Evolutionary conservation across 441 rosid genomes (phyloP).

Genomic region (Populus hybrid): DNA sequence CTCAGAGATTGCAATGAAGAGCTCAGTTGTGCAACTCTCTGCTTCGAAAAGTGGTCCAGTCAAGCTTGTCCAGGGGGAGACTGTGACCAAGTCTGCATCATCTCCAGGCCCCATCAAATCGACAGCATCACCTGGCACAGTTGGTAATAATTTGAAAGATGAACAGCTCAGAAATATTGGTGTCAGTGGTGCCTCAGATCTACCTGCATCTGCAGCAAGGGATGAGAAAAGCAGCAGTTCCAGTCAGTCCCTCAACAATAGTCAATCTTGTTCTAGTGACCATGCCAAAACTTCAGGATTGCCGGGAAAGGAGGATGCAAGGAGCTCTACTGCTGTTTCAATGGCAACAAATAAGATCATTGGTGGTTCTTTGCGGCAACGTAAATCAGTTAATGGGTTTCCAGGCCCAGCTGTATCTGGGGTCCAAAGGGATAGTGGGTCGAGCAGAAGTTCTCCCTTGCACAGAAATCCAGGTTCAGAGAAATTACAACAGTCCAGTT

Average conservation of each 20-base stretch:
- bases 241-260: slow-evolving; percentile 74
- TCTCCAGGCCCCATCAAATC: slow-evolving; percentile 59
- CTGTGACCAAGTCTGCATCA: slow-evolving; percentile 43
- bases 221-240: slow-evolving; percentile 81
- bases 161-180: slow-evolving; percentile 37
- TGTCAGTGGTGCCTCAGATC: slow-evolving; percentile 39
- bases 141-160: slow-evolving; percentile 41
- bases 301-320: slow-evolving; percentile 57
- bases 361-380: slow-evolving; percentile 48
- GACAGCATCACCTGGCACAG: slow-evolving; percentile 40
- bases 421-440: slow-evolving; percentile 40
- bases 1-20: slow-evolving; percentile 60
- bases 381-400: slow-evolving; percentile 54
- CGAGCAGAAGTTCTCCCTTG: slow-evolving; percentile 44
- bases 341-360: slow-evolving; percentile 33
- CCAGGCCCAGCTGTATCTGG: slow-evolving; percentile 33
- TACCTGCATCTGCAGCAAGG: slow-evolving; percentile 33
- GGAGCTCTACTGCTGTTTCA: slow-evolving; percentile 59
- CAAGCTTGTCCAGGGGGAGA: slow-evolving; percentile 57
- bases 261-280: slow-evolving; percentile 69
- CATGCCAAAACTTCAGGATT: slow-evolving; percentile 52
- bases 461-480: slow-evolving; percentile 53
- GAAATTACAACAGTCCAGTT: slow-evolving; percentile 47
- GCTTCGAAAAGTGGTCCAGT: slow-evolving; percentile 54
- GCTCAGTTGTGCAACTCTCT: slow-evolving; percentile 53